Evolutionary conservation across 1,284 basidiomycete species (phyloP).

Genomic region (Cerioporus squamosus): DNA sequence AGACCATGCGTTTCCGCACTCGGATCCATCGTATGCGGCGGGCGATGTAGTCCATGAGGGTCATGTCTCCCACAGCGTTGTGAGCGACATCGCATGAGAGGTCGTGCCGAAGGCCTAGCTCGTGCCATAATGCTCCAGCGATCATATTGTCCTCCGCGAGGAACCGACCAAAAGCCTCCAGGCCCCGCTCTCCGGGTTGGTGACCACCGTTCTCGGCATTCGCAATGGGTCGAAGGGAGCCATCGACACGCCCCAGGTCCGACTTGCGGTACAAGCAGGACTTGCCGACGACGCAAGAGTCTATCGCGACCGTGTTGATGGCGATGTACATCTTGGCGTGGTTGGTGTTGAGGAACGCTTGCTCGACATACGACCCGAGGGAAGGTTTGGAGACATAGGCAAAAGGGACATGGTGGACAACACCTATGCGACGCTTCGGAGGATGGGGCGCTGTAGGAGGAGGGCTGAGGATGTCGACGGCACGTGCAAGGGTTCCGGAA

Average conservation of each 20-base stretch:
- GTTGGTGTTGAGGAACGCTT: slow-evolving; percentile 94
- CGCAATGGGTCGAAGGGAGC: slow-evolving; percentile 53
- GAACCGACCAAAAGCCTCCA: slow-evolving; percentile 83
- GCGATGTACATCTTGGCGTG: slow-evolving; percentile 99
- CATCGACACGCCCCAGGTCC: slow-evolving; percentile 78
- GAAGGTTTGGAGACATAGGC: slow-evolving; percentile 72
- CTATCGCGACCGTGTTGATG: slow-evolving; percentile 86
- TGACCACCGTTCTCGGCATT: slow-evolving; percentile 30
- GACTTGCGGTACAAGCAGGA: slow-evolving; percentile 93
- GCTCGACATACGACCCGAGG: slow-evolving; percentile 87
- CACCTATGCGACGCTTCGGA: slow-evolving; percentile 59
- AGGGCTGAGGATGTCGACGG: slow-evolving; percentile 75
- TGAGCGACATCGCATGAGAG: slow-evolving; percentile 87
- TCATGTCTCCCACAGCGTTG: slow-evolving; percentile 89
- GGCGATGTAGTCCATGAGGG: slow-evolving; percentile 80
- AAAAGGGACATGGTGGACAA: slow-evolving; percentile 97
- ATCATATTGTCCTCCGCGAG: slow-evolving; percentile 98
- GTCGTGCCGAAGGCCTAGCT: slow-evolving; percentile 84
- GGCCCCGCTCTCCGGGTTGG: slow-evolving; percentile 50
- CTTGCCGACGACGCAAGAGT: slow-evolving; percentile 98
- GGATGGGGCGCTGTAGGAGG: slow-evolving; percentile 36
- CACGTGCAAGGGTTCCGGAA: slow-evolving; percentile 82
- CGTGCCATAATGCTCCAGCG: slow-evolving; percentile 87
- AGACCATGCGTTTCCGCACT: slow-evolving; percentile 90
- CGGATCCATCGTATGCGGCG: slow-evolving; percentile 93